Percentiles rank a stretch among this genome's conserved stretches.
Conservation (phyloP, 106 monocot genomes). For the Allium fistulosum region DNA sequence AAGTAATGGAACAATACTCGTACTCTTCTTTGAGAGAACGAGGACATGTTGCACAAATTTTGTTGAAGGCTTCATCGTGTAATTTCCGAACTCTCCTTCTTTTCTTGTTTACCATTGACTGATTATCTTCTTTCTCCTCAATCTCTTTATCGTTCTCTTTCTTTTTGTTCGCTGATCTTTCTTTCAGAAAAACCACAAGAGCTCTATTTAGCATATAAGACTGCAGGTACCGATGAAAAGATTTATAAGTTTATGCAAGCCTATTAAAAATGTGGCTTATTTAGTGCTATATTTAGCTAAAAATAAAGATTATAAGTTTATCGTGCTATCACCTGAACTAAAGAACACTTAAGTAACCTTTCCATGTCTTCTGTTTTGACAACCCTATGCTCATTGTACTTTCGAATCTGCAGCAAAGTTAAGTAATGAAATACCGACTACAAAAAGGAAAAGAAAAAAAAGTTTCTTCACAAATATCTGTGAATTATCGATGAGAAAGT, state of each 20-base stretch:
- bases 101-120: background rate
- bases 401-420: conserved; percentile 6
- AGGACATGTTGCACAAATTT: conserved; percentile 4
- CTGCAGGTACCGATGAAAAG: background rate
- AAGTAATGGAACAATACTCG: conserved; percentile 6
- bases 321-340: conserved; percentile 2
- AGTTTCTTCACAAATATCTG: too few relatives aligned
- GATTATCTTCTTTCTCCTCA: background rate
- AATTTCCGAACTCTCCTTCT: background rate
- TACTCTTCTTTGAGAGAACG: conserved; percentile 7
- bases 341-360: conserved; percentile 1
- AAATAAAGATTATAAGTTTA: too few relatives aligned
- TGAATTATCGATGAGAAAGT: background rate
- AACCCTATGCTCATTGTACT: conserved; percentile 8
- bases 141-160: background rate
- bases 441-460: too few relatives aligned
- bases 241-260: too few relatives aligned
- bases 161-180: conserved; percentile 7
- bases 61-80: background rate
- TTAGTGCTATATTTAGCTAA: too few relatives aligned
- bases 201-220: conserved; percentile 8
- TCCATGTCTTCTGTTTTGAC: conserved; percentile 11
- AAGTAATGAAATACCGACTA: too few relatives aligned
- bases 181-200: conserved; percentile 9
- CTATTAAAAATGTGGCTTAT: background rate